Conservation (phyloP, 2,329 filamentous ascomycete species). For the Aspergillus pseudoviridinutans region DNA sequence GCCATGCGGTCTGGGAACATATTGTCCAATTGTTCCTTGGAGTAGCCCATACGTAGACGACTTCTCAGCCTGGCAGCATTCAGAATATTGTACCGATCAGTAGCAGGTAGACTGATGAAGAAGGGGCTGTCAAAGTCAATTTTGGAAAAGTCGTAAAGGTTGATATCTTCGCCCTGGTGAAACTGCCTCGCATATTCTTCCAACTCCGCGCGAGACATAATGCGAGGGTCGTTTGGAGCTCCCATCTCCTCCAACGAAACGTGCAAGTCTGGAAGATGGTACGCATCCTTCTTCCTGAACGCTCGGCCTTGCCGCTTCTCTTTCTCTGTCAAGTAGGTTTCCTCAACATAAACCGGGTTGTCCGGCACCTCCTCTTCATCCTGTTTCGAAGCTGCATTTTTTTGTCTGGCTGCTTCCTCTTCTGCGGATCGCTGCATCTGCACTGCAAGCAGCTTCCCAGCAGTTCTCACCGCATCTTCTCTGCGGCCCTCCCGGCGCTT, state of each 20-base stretch:
- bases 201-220: conserved; percentile 93
- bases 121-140: conserved; percentile 97
- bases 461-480: conserved; percentile 89
- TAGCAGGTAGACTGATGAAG: conserved; percentile 83
- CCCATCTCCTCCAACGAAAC: conserved; percentile 79
- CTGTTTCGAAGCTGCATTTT: conserved; percentile 40
- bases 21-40: conserved; percentile 87
- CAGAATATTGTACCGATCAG: conserved; percentile 93
- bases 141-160: conserved; percentile 91
- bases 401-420: conserved; percentile 70
- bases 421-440: conserved; percentile 91
- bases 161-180: conserved; percentile 83
- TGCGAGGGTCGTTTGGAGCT: conserved; percentile 82
- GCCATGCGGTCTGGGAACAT: conserved; percentile 99
- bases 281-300: conserved; percentile 90
- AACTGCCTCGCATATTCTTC: conserved; percentile 94
- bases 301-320: conserved; percentile 70
- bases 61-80: conserved; percentile 89
- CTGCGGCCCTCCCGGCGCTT: conserved; percentile 77
- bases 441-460: conserved; percentile 83
- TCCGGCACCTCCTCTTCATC: conserved; percentile 68
- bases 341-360: conserved; percentile 84
- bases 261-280: conserved; percentile 85
- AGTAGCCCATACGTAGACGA: conserved; percentile 88
- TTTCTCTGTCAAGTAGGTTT: conserved; percentile 72